Conservation (phyloP, 108 stramenopile species). For the Mediolabrus comicus region DNA sequence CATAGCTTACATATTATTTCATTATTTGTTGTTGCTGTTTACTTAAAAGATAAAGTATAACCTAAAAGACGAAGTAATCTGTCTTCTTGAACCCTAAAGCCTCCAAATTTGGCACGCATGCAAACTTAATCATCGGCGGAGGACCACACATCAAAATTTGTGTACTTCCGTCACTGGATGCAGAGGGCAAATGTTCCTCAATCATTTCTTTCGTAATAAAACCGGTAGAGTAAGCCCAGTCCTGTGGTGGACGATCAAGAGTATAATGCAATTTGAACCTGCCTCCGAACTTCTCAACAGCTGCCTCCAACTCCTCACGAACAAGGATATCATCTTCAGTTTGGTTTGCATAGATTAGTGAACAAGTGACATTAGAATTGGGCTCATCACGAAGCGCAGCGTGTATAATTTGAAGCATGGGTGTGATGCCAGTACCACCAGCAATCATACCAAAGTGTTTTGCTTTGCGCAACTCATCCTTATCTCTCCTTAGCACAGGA, state of each 20-base stretch:
- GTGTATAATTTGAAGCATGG: constrained; percentile 93
- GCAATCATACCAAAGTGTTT: constrained; percentile 93
- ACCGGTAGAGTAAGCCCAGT: constrained; percentile 84
- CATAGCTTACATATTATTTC: too few relatives aligned
- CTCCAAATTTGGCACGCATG: constrained; percentile 89
- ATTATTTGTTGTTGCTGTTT: not conserved
- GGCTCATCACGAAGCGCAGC: constrained; percentile 72
- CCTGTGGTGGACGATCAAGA: constrained; percentile 71
- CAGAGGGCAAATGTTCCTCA: constrained; percentile 58
- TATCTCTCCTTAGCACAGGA: constrained; percentile 68
- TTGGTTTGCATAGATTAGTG: constrained; percentile 88
- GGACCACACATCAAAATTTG: constrained; percentile 98
- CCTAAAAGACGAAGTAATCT: constrained; percentile 88
- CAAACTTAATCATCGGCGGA: constrained; percentile 98
- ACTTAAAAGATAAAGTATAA: not conserved
- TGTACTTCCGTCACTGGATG: constrained; percentile 48
- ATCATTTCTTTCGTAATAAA: constrained; percentile 96
- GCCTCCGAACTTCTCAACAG: constrained; percentile 62
- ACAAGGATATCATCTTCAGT: constrained; percentile 96
- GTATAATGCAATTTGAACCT: constrained; percentile 92
- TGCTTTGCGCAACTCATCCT: constrained; percentile 52
- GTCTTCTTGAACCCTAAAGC: constrained; percentile 87
- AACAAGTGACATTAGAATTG: constrained; percentile 58
- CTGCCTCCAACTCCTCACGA: constrained; percentile 82
- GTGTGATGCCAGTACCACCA: constrained; percentile 99